Evolutionary conservation across 2,329 filamentous ascomycete genomes (phyloP), one percentile per base, ranked within the genome.

Genomic region (Ascochyta fabae): DNA sequence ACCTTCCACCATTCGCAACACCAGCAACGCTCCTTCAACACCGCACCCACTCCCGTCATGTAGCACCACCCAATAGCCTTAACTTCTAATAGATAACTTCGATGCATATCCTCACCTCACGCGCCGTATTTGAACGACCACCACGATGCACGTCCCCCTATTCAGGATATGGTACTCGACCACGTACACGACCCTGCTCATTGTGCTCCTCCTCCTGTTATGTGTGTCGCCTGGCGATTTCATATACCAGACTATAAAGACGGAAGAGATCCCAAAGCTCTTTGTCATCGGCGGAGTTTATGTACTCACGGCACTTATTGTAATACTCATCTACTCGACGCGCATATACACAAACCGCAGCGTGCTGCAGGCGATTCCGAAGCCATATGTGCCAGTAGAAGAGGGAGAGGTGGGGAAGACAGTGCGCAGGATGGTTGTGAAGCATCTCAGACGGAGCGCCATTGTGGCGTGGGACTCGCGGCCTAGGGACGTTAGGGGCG

Each of bases 281-380:
- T 89, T 95, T 78, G 88, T 95, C 70, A 85, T 97, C 64, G 85
- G 86, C 49, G 87, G 90, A 56, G 84, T 85, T 67, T 96, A 96
- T 72, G 77, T 93, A 53, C 79, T 92, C 43, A 92, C 91, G 13
- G 80, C 89, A 41, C 59, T 90, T 41, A 78, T 92, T 48, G 84
- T 91, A 39, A 76, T 86, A 40, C 86, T 96, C 66, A 85, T 97
- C 67, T 97, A 96, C 74, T 84, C 88, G 51, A 86, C 87, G 48
- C 84, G 95, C n/a, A 84, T 97, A 19, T 97, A 94, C 77, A 91
- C 94, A 48, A 96, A 91, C 69, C 87, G 91, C 59, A 89, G 84
- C 41, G 87, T 90, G 8, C 83, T 98, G 8, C 85, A 88, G 16
- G 88, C 86, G 4, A 96, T 99, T 56, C 95, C 95, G 1, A 95